Base-by-base conservation (phyloP, 495 filamentous ascomycete species). In the Talaromyces adpressus region DNA sequence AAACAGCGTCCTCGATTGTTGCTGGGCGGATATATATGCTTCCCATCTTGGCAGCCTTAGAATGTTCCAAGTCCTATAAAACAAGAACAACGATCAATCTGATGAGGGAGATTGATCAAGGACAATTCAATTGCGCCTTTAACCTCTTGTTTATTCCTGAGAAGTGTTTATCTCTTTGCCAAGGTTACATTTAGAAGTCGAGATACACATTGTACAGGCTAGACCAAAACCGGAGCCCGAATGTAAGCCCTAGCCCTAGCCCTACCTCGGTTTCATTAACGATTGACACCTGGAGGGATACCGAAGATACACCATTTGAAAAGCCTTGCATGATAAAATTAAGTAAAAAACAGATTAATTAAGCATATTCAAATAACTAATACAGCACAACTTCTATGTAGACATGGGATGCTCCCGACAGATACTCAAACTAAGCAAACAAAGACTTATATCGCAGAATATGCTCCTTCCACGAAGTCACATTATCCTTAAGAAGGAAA, bases 391-490 rank as follows among this genome's bases (percentile, higher is more conserved):
- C 22, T 49, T 14, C 45, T 49, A 49, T 47, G 6, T 20, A 49
- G 6, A 20, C n/a, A 49, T 16, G 36, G 36, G 11, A 39, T 39
- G 34, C 3, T 3, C 25, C 27, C 34, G 12, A 39, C 41, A 56
- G 4, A 56, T 1, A 29, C 22, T 3, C 20, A 51, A 56, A 20
- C 27, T 56, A 56, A 56, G 52, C 22, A 29, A 56, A 29, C 4
- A 14, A 9, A 29, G 52, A 56, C 6, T 6, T 8, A 1, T 27
- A 7, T 16, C 27, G 22, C 12, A 56, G 8, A 27, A 56, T 56
- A 56, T 56, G 52, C 20, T 59, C 57, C 29, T 59, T 59, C 57
- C 57, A 59, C 29, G 57, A 23, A 5, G 57, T 59, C 57, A 59
- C 6, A 20, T 36, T 20, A 22, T 61, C 62, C n/a, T 63, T 34